These are phyloP conservation scores for Tylopilus sp. DNA, from an alignment of 1,284 basidiomycete species.

Conservation along the genomic window DNA sequence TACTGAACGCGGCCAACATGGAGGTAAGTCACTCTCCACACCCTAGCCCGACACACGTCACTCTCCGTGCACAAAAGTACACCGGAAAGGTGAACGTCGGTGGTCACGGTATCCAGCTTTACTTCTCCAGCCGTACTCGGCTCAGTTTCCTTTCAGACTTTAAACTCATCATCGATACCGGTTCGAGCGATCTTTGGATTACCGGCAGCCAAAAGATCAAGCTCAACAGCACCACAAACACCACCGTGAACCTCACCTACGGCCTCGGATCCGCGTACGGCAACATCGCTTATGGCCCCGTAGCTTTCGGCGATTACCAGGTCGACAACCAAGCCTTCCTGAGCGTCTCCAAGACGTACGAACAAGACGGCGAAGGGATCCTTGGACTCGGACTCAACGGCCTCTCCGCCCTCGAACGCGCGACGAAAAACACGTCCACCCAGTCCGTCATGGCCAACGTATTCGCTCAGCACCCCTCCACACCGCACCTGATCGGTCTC, in stretches of 20 bases:
- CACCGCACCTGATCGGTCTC: conserved; percentile 41
- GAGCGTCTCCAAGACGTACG: conserved; percentile 16
- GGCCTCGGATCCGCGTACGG: conserved; percentile 31
- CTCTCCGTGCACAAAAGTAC: conserved; percentile 17
- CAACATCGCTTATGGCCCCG: conserved; percentile 22
- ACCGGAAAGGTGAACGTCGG: conserved; percentile 31
- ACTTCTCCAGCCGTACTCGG: background rate
- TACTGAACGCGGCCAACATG: conserved; percentile 27
- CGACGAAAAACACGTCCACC: conserved; percentile 11
- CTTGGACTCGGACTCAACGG: conserved; percentile 27
- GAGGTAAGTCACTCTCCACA: conserved; percentile 19
- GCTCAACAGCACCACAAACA: conserved; percentile 21
- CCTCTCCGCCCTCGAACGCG: conserved; percentile 23
- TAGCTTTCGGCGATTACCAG: conserved; percentile 24
- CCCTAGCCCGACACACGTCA: background rate
- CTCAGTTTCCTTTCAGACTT: conserved; percentile 21
- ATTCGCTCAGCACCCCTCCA: conserved; percentile 37
- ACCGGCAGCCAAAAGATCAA: conserved; percentile 16
- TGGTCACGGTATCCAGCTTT: conserved; percentile 22
- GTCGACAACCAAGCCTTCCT: conserved; percentile 28
- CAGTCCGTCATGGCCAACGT: conserved; percentile 35
- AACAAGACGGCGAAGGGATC: conserved; percentile 23
- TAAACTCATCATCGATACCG: conserved; percentile 27
- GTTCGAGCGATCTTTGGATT: conserved; percentile 33
- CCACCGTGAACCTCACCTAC: conserved; percentile 31